Percentiles rank a stretch among this genome's conserved stretches.
These are phyloP conservation scores for Cryptococcus sp. DNA, from an alignment of 1,284 basidiomycete genomes.

Conservation along the genomic window DNA sequence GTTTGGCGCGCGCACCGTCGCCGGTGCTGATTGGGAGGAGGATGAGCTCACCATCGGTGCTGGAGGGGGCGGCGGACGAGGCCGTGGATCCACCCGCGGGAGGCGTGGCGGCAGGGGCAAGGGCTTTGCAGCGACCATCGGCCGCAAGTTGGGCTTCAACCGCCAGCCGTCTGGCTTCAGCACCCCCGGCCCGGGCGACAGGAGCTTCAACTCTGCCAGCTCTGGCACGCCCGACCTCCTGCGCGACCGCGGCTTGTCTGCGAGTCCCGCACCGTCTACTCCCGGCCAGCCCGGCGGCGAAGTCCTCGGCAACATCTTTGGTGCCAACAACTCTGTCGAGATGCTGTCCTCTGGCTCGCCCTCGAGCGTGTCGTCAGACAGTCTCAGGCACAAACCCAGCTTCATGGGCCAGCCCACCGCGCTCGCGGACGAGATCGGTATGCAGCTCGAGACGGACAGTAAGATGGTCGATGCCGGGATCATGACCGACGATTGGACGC, in stretches of 20 bases:
- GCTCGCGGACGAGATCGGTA: conserved; percentile 39
- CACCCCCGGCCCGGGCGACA: conserved; percentile 27
- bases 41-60: conserved; percentile 22
- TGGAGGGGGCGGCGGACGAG: conserved; percentile 19
- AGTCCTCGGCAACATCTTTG: conserved; percentile 22
- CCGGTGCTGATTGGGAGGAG: conserved; percentile 28
- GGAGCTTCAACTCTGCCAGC: conserved; percentile 38
- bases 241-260: conserved; percentile 24
- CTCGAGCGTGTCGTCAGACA: conserved; percentile 9
- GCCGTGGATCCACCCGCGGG: conserved; percentile 36
- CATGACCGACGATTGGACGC: conserved; percentile 39
- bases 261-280: conserved; percentile 15
- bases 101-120: conserved; percentile 38
- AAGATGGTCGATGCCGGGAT: conserved; percentile 27
- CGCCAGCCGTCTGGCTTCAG: conserved; percentile 26
- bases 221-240: conserved; percentile 47
- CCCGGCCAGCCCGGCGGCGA: conserved; percentile 14
- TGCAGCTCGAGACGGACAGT: conserved; percentile 22
- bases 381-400: conserved; percentile 12
- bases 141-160: conserved; percentile 42
- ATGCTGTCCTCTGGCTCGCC: conserved; percentile 8
- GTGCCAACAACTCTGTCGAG: conserved; percentile 10
- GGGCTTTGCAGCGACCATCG: conserved; percentile 34
- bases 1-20: conserved; percentile 29
- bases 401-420: conserved; percentile 26